Percentiles rank a stretch among this genome's conserved stretches.
Conservation (phyloP, 371 early-diverging fungal species). For the Mucor irregularis region DNA sequence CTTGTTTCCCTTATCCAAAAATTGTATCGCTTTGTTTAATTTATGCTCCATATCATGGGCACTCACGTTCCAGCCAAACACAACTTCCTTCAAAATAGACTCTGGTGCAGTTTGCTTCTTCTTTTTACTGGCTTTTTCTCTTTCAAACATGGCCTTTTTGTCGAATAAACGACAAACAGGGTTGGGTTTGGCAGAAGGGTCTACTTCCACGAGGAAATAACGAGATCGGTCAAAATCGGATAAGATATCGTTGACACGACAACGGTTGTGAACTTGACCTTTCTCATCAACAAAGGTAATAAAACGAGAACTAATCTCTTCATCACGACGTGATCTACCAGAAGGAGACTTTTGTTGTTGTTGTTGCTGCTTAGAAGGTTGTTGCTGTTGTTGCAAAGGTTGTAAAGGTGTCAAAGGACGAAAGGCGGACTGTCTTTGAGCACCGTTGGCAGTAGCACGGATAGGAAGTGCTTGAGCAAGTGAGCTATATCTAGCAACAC, state of each 20-base stretch:
- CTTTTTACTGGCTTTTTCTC: conserved; percentile 51
- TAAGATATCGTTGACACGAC: conserved; percentile 33
- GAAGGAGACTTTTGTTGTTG: conserved; percentile 1
- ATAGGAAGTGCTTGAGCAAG: conserved; percentile 20
- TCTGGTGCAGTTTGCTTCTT: conserved; percentile 47
- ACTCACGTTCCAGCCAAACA: conserved; percentile 62
- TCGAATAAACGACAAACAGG: conserved; percentile 61
- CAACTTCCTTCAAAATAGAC: conserved; percentile 51
- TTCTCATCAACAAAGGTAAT: conserved; percentile 53
- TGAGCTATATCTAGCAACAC: neutral
- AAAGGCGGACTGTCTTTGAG: conserved; percentile 1
- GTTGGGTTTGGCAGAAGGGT: conserved; percentile 38
- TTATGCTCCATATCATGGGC: conserved; percentile 61
- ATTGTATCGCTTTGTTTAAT: conserved; percentile 48
- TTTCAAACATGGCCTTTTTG: conserved; percentile 55
- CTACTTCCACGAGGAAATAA: conserved; percentile 57
- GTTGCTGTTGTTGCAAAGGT: conserved; percentile 2
- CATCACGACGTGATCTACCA: conserved; percentile 51
- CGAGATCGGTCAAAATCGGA: conserved; percentile 44
- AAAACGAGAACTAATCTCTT: conserved; percentile 54
- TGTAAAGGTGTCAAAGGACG: neutral
- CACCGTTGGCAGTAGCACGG: neutral
- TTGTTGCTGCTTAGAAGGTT: conserved; percentile 1
- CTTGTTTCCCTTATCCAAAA: conserved; percentile 60
- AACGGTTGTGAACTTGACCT: conserved; percentile 40